Evolutionary conservation across 192 early-diverging fungal species (phyloP), one percentile per base, ranked within the genome.

Genomic region (Coemansia sp.): DNA sequence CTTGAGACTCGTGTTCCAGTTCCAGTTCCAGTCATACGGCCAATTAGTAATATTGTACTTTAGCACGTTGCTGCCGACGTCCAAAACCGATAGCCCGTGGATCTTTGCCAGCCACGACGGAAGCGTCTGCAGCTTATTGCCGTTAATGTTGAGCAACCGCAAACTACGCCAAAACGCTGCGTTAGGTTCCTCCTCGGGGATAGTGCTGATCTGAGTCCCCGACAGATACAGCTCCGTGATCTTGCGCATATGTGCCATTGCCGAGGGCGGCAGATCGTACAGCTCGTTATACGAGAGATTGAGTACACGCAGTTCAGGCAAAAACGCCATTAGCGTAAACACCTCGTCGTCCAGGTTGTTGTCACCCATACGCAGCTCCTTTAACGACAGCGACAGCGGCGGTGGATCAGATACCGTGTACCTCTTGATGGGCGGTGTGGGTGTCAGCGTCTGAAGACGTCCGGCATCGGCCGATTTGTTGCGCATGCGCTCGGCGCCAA

Each of bases 11-110:
- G 93, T 77, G 69, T 96, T 96, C 92, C 93, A 95, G 72, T 94
- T 95, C 93, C 95, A 96, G 72, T 96, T 96, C 95, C 95, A 96
- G 70, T 96, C 95, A 73, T 93, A 95, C 14, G 91, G 92, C 93
- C 94, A 96, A 76, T 96, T 96, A 43, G 92, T 88, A 63, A 95
- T 93, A 69, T 96, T 96, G 76, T 95, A 96, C 82, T 93, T 93
- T 52, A 96, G 84, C 33, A 88, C 85, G 63, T 96, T 95, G 74
- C 90, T 91, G 44, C 95, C 92, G 10, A 94, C 90, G 77, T 96
- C 95, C 14, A 96, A 78, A n/a, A 89, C 89, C 4, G 86, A 66
- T 39, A 96, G 82, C 26, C 88, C 85, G 63, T 90, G 84, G 16
- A 96, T 86, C 80, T 96, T 96, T 64, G 90, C 92, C n/a, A 96